These are phyloP conservation scores for Trapa incisa DNA, from an alignment of 345 rosid genomes.

Conservation along the genomic window DNA sequence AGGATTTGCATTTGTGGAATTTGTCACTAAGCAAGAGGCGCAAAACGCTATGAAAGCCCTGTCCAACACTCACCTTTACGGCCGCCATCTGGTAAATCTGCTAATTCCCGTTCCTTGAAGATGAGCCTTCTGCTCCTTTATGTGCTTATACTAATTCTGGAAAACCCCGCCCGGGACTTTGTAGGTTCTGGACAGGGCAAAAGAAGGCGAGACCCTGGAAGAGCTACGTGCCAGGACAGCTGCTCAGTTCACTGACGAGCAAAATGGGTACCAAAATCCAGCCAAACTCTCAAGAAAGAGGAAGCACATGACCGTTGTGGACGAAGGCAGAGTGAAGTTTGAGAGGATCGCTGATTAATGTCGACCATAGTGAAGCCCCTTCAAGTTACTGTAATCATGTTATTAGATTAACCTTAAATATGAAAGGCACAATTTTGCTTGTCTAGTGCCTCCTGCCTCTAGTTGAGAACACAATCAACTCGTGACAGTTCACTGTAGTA, in stretches of 20 bases:
- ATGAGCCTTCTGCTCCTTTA: neutral
- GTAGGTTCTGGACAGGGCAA: constrained; percentile 77
- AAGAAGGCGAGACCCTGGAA: constrained; percentile 85
- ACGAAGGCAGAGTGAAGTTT: constrained; percentile 47
- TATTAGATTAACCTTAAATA: neutral
- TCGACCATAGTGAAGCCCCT: neutral
- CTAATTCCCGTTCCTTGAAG: neutral
- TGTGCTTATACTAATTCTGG: neutral
- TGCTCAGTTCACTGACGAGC: constrained; percentile 54
- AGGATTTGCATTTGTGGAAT: constrained; percentile 85
- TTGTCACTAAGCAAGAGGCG: constrained; percentile 80
- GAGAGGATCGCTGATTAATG: constrained; percentile 27
- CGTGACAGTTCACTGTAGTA: too few relatives aligned
- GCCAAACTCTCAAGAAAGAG: constrained; percentile 47
- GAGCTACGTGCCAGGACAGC: constrained; percentile 62
- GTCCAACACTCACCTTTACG: constrained; percentile 71
- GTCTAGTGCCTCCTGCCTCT: neutral
- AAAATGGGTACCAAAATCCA: constrained; percentile 26
- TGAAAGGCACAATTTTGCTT: constrained; percentile 1
- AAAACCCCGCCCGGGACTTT: neutral
- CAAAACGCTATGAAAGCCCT: constrained; percentile 58
- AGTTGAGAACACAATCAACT: neutral
- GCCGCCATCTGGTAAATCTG: constrained; percentile 68
- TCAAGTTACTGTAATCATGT: neutral
- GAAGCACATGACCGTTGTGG: constrained; percentile 39